Evolutionary conservation across 768 basidiomycete genomes (phyloP).

Genomic region (Mrakia frigida): DNA sequence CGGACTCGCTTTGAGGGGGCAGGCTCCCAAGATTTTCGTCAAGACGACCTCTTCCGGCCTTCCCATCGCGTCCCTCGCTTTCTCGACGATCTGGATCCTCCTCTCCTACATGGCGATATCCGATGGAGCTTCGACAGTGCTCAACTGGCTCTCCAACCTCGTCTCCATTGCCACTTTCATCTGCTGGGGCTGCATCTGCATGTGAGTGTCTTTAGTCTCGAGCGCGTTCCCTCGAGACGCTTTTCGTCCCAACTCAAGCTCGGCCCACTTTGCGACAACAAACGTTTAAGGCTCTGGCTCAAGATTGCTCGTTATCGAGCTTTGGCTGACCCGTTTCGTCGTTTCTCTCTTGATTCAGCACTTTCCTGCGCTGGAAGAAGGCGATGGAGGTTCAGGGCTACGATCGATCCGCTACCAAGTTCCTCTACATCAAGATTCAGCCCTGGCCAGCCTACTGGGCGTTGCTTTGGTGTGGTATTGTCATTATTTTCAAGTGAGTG

Average conservation of each 20-base stretch:
- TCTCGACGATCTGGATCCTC: constrained; percentile 41
- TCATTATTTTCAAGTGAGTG: constrained; percentile 37
- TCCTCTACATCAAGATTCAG: constrained; percentile 27
- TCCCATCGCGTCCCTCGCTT: constrained; percentile 44
- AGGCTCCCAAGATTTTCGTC: constrained; percentile 51
- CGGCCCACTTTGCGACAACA: no score
- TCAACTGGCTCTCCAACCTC: constrained; percentile 49
- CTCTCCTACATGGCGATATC: constrained; percentile 32
- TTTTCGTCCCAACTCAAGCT: no score
- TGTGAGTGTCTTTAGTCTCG: constrained; percentile 16
- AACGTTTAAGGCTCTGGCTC: no score
- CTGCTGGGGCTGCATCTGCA: constrained; percentile 16
- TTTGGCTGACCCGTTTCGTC: background rate
- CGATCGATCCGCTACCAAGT: constrained; percentile 8
- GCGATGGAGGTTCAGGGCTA: constrained; percentile 26
- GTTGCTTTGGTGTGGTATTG: constrained; percentile 36
- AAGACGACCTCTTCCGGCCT: constrained; percentile 51
- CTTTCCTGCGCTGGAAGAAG: background rate
- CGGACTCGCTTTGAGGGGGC: constrained; percentile 45
- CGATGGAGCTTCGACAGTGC: constrained; percentile 54
- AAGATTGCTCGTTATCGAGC: no score
- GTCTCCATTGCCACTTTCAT: constrained; percentile 52
- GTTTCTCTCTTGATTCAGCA: no score
- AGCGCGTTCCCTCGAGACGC: no score
- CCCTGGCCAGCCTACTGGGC: constrained; percentile 36